Base-by-base conservation (phyloP, 2,329 filamentous ascomycete genomes). In the Coleophoma crateriformis region DNA sequence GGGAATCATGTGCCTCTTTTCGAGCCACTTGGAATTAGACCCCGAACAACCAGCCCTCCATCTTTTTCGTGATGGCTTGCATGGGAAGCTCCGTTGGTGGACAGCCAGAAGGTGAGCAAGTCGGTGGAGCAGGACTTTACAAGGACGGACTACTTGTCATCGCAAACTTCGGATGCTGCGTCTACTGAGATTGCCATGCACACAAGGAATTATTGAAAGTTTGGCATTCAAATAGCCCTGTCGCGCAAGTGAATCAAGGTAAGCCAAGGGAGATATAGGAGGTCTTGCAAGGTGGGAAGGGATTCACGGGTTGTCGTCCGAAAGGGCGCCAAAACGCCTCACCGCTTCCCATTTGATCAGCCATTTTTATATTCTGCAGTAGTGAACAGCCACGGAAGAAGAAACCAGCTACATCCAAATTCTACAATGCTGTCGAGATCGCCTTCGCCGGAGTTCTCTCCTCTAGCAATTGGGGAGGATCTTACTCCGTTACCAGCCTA, bases 401-500 rank as follows among this genome's bases (percentile, higher is more conserved):
- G 27, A 27, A 27, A 27, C 6, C 3, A 46, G 44, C 15, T 14
- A 19, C 32, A 11, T 33, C 15, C 37, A 34, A 7, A n/a, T 27
- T 19, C 27, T 34, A 52, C 41, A 22, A 64, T 64, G 63, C 33
- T 47, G 42, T 55, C 60, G 7, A 58, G 58, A 17, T 61, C 60
- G 40, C 53, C 57, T 14, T 64, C 63, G 13, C 62, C 61, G 33
- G 61, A 65, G 19, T 63, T 62, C 47, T 63, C 60, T n/a, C 63
- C 61, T 32, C 45, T 66, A 41, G 52, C 56, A 1, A 68, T 84
- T 54, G 76, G 74, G 54, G 73, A 76, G 54, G 77, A 79, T 54
- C 61, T 84, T 20, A 69, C 78, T n/a, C 79, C 81, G n/a, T 68
- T 84, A 12, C 81, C 81, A 15, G 68, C 64, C 34, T 78, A 80